phyloP scores from a whole-genome alignment of 2,329 filamentous ascomycete genomes.

The Fusarium oligoseptatum region DNA sequence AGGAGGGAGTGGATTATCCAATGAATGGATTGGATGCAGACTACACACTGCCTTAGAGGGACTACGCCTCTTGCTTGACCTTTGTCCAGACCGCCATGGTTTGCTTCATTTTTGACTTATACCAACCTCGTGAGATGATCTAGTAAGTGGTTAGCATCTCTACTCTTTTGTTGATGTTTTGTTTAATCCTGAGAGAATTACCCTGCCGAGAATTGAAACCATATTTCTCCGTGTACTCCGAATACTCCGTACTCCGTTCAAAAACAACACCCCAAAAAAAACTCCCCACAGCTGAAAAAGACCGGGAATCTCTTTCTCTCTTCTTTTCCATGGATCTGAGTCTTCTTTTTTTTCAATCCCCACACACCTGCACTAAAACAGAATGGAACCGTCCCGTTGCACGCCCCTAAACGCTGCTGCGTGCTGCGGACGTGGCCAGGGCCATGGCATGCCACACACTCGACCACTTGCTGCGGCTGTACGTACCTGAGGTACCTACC shows the following conservation, averaged over 20 bases:
- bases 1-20: not conserved
- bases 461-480: slow-evolving; percentile 43
- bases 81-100: not conserved
- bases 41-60: not conserved
- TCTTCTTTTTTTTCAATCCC: not conserved
- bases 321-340: not conserved
- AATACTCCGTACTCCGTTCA: not conserved
- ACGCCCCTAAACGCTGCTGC: slow-evolving; percentile 5
- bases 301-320: slow-evolving; percentile 7
- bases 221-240: not conserved
- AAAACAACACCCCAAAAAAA: not conserved
- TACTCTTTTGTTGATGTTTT: not conserved
- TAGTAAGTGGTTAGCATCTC: not conserved
- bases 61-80: not conserved
- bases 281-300: not conserved
- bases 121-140: not conserved
- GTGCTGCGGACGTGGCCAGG: slow-evolving; percentile 25
- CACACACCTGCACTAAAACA: slow-evolving; percentile 17
- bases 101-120: not conserved
- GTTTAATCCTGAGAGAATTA: not conserved
- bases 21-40: not conserved
- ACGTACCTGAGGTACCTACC: slow-evolving; percentile 45
- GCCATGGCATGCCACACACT: slow-evolving; percentile 8
- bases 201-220: not conserved
- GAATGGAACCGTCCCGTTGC: not conserved